Conservation (phyloP, 192 early-diverging fungal species). For the Coemansia sp. region DNA sequence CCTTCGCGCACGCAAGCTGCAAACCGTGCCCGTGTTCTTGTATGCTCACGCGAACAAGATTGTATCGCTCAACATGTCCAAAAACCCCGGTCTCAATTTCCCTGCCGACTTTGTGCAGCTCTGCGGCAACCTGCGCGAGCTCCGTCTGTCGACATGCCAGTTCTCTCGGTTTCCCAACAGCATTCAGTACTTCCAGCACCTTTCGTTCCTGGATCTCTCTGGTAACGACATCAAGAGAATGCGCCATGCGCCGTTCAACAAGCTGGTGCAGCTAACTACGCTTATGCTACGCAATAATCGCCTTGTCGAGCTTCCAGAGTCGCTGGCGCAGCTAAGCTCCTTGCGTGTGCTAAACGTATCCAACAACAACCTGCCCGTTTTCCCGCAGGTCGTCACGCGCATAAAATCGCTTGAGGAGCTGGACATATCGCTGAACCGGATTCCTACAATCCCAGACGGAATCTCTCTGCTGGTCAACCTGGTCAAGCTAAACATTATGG, state of each 20-base stretch:
- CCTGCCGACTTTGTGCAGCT: constrained; percentile 82
- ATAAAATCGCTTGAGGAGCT: constrained; percentile 64
- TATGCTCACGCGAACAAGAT: constrained; percentile 72
- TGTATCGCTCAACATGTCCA: constrained; percentile 75
- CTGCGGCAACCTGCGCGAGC: constrained; percentile 64
- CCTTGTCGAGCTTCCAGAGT: constrained; percentile 68
- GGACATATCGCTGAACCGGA: constrained; percentile 82
- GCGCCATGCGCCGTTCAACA: constrained; percentile 63
- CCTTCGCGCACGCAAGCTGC: constrained; percentile 68
- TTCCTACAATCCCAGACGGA: constrained; percentile 68
- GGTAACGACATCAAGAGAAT: constrained; percentile 72
- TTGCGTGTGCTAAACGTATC: constrained; percentile 71
- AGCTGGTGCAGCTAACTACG: constrained; percentile 59
- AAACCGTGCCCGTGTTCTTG: constrained; percentile 78
- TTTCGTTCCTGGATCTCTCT: constrained; percentile 75
- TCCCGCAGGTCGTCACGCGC: constrained; percentile 67
- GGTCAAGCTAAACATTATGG: constrained; percentile 63
- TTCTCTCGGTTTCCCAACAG: constrained; percentile 67
- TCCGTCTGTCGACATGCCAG: constrained; percentile 72
- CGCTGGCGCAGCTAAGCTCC: constrained; percentile 58
- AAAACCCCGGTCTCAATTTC: constrained; percentile 77
- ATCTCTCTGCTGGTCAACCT: constrained; percentile 68
- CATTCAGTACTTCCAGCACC: constrained; percentile 60
- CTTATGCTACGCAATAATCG: constrained; percentile 74
- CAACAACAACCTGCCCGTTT: constrained; percentile 73